phyloP scores from a whole-genome alignment of 2,329 filamentous ascomycete genomes.

The Curvularia verruculosa region DNA sequence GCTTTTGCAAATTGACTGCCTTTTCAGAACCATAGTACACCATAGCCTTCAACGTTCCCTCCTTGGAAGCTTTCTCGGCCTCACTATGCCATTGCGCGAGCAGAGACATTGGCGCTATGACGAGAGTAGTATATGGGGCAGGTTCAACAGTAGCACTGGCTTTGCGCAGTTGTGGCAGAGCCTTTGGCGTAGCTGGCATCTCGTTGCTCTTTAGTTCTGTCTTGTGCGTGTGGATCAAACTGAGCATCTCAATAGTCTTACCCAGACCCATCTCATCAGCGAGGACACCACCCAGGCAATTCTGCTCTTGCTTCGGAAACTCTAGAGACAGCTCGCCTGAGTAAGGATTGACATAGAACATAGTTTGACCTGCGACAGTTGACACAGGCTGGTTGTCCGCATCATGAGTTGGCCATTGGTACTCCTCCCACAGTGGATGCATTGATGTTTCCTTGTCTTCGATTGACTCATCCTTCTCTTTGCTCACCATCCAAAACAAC shows the following conservation, averaged over 20 bases:
- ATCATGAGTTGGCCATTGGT: constrained; percentile 85
- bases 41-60: constrained; percentile 80
- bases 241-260: constrained; percentile 98
- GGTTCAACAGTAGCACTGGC: constrained; percentile 63
- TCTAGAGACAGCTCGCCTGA: constrained; percentile 90
- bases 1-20: constrained; percentile 72
- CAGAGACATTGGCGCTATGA: constrained; percentile 95
- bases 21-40: constrained; percentile 95
- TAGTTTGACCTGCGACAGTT: constrained; percentile 66
- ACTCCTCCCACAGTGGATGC: constrained; percentile 98
- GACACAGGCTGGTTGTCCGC: constrained; percentile 80
- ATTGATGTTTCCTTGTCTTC: constrained; percentile 76
- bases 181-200: constrained; percentile 58
- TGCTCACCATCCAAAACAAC: constrained; percentile 93
- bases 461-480: constrained; percentile 80
- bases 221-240: constrained; percentile 83
- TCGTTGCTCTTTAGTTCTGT: constrained; percentile 57
- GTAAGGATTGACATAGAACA: constrained; percentile 96
- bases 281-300: constrained; percentile 89
- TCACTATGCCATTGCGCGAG: constrained; percentile 98
- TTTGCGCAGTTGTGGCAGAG: constrained; percentile 67
- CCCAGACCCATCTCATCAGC: constrained; percentile 98
- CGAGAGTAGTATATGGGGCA: constrained; percentile 88
- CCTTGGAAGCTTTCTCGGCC: constrained; percentile 84
- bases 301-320: constrained; percentile 92